Base-by-base conservation (phyloP, 306 rosid genomes). In the Coriaria nepalensis region DNA sequence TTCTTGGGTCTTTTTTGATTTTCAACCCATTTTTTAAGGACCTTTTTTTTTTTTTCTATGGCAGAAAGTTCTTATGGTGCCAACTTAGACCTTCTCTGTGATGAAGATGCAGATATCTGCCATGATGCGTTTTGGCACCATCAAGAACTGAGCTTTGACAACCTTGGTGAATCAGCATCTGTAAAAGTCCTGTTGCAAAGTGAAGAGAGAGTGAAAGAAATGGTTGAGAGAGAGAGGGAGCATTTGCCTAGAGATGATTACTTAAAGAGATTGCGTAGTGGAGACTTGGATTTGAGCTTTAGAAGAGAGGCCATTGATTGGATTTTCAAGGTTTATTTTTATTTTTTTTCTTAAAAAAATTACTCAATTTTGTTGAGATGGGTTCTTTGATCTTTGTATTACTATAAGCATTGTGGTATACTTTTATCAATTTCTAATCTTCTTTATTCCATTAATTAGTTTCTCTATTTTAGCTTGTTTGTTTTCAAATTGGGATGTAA, bases 221-320 rank as follows among this genome's bases (percentile, higher is more conserved):
- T 82, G 87, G 60, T 72, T 60, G 69, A 63, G 67, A 78, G 49
- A 55, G 94, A 83, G 73, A 64, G 43, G 6, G 75, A 73, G 12
- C 71, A 66, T 69, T 62, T 78, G 59, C 94, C 96, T 33, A 60
- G 34, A 12, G 60, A 32, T 47, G 93, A 80, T 80, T 87, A 83
- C 56, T 67, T 82, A 20, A 55, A 52, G 45, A 78, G 79, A 57
- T 58, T 87, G 54, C 78, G 73, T 40, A 50, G 68, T 55, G 80
- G 87, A 68, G 87, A 73, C 55, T 72, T 90, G 56, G 79, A 79
- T 55, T 67, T 79, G 71, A 73, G 57, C 62, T 60, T 69, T 39
- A 73, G 96, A 51, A 69, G 35, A 13, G 73, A 77, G 37, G 87
- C 96, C 55, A 39, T 82, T 63, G 93, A 82, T 71, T 75, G 87